Percentiles rank a stretch among this genome's conserved stretches.
Evolutionary conservation across 495 filamentous ascomycete genomes (phyloP).

Genomic region (Tuber indicum): DNA sequence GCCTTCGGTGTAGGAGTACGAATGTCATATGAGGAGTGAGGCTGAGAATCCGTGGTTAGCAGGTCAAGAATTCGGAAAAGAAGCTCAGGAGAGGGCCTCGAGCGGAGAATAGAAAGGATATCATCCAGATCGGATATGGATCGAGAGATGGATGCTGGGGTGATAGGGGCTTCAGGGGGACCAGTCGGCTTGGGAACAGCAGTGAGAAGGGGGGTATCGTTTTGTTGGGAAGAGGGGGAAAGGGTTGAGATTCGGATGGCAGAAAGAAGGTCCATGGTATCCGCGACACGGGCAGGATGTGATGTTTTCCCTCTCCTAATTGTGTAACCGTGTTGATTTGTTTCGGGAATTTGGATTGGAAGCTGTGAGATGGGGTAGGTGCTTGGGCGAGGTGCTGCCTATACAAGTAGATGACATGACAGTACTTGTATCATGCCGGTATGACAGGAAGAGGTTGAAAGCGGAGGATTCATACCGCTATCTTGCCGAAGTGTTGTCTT

Average conservation of each 20-base stretch:
- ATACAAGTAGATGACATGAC: no score
- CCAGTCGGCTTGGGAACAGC: slow-evolving; percentile 3
- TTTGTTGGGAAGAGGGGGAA: not conserved
- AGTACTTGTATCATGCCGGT: not conserved
- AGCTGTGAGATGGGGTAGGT: not conserved
- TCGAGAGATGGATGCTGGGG: slow-evolving; percentile 5
- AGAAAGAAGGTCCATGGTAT: not conserved
- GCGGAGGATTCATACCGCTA: not conserved
- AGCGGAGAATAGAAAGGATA: slow-evolving; percentile 22
- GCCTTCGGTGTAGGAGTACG: slow-evolving; percentile 26
- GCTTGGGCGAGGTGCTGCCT: not conserved
- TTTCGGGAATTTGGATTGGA: not conserved
- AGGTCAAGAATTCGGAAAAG: slow-evolving; percentile 19
- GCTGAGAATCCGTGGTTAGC: slow-evolving; percentile 8
- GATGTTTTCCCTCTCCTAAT: not conserved
- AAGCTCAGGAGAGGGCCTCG: slow-evolving; percentile 25
- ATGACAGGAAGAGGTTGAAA: not conserved
- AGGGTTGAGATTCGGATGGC: not conserved
- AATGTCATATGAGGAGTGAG: slow-evolving; percentile 21
- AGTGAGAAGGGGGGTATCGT: not conserved
- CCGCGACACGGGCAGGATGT: not conserved
- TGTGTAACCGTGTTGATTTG: not conserved
- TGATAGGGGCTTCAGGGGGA: not conserved
- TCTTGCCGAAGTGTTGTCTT: not conserved
- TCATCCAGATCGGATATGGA: slow-evolving; percentile 26